phyloP scores from a whole-genome alignment of 805 yeast genomes.

The Tanozyma kutaoensis region DNA sequence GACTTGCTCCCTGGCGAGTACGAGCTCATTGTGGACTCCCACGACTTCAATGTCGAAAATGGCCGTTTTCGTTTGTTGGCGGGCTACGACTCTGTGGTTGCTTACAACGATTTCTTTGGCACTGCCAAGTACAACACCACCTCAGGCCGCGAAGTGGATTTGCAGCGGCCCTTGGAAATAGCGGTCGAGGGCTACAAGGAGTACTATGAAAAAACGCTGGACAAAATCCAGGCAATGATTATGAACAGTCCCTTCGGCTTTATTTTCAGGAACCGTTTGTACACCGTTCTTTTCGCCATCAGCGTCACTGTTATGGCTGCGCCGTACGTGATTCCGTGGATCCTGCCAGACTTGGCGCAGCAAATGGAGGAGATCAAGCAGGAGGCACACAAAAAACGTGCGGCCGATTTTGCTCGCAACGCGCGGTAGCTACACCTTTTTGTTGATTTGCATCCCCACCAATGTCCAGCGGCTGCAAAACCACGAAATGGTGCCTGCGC shows the following conservation, averaged over 20 bases:
- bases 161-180: slow-evolving; percentile 9
- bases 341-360: slow-evolving; percentile 26
- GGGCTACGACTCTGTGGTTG: slow-evolving; percentile 9
- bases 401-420: no score
- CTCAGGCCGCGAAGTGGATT: slow-evolving; percentile 5
- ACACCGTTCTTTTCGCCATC: slow-evolving; percentile 18
- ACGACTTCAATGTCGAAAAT: slow-evolving; percentile 17
- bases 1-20: slow-evolving; percentile 18
- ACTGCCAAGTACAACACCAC: slow-evolving; percentile 7
- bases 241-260: slow-evolving; percentile 28
- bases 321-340: slow-evolving; percentile 16
- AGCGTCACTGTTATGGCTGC: slow-evolving; percentile 15
- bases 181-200: slow-evolving; percentile 10
- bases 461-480: slow-evolving; percentile 27
- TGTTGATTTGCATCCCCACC: slow-evolving; percentile 25
- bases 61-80: slow-evolving; percentile 15
- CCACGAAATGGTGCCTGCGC: slow-evolving; percentile 26
- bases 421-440: slow-evolving; percentile 7
- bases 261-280: slow-evolving; percentile 21
- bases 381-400: no score
- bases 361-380: slow-evolving; percentile 10
- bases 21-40: slow-evolving; percentile 17
- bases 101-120: slow-evolving; percentile 10
- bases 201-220: slow-evolving; percentile 19
- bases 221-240: slow-evolving; percentile 17